Evolutionary conservation across 148 eudicot genomes (phyloP).

Genomic region (Diospyros lotus): DNA sequence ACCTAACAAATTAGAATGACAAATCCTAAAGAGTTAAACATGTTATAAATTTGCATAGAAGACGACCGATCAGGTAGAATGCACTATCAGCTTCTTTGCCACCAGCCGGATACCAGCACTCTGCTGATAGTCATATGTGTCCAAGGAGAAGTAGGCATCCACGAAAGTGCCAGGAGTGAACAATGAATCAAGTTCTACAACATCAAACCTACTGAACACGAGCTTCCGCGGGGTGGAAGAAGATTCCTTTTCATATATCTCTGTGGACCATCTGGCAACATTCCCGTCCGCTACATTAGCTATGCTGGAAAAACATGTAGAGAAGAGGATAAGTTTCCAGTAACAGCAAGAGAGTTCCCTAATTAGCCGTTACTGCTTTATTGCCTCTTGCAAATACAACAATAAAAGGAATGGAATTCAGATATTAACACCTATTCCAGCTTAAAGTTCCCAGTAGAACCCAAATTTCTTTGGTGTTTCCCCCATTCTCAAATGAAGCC

Average conservation of each 20-base stretch:
- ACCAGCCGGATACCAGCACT: constrained; percentile 79
- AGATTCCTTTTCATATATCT: constrained; percentile 58
- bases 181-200: constrained; percentile 56
- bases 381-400: background rate
- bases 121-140: constrained; percentile 75
- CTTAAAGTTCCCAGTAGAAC: background rate
- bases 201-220: constrained; percentile 57
- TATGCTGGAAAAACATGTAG: constrained; percentile 45
- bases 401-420: too few relatives aligned
- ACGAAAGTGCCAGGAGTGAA: constrained; percentile 50
- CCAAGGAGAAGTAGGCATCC: constrained; percentile 69
- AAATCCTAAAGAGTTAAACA: background rate
- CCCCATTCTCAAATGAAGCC: too few relatives aligned
- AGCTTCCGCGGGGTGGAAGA: constrained; percentile 46
- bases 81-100: constrained; percentile 65
- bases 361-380: background rate
- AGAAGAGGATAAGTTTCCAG: background rate
- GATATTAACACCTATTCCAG: background rate
- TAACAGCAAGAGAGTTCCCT: background rate
- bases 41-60: background rate
- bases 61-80: constrained; percentile 30
- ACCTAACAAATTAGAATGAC: background rate
- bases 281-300: constrained; percentile 58
- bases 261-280: constrained; percentile 54
- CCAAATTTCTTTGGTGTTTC: background rate